Conservation (phyloP, 2,329 filamentous ascomycete genomes). For the Lecanicillium sp. region DNA sequence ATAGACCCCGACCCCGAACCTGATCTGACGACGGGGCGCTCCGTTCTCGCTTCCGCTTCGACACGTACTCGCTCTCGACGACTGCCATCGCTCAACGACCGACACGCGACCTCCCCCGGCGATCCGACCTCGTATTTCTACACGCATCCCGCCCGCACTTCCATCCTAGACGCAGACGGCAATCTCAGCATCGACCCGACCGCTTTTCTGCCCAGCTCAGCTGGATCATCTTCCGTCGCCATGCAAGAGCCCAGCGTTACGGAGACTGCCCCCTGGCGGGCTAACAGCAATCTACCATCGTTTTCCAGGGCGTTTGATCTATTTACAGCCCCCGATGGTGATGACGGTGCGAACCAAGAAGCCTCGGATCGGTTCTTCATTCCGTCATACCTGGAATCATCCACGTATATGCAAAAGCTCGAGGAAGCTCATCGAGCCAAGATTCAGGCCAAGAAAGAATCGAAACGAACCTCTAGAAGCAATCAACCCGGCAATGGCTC, state of each 20-base stretch:
- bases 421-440: slow-evolving; percentile 61
- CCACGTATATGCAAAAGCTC: slow-evolving; percentile 69
- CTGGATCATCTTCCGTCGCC: slow-evolving; percentile 11
- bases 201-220: slow-evolving; percentile 13
- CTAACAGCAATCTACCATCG: slow-evolving; percentile 26
- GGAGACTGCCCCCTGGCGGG: slow-evolving; percentile 17
- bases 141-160: slow-evolving; percentile 23
- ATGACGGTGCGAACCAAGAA: slow-evolving; percentile 17
- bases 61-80: not conserved
- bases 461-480: slow-evolving; percentile 14
- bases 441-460: slow-evolving; percentile 42
- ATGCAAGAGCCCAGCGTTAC: slow-evolving; percentile 12
- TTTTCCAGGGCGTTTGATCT: slow-evolving; percentile 47
- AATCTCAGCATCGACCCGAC: slow-evolving; percentile 23
- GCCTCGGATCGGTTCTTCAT: slow-evolving; percentile 55
- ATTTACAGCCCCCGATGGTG: slow-evolving; percentile 29
- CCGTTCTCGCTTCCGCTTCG: not conserved
- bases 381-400: slow-evolving; percentile 74
- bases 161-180: slow-evolving; percentile 41
- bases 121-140: slow-evolving; percentile 41
- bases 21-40: not conserved
- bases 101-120: slow-evolving; percentile 20
- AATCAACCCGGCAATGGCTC: slow-evolving; percentile 42
- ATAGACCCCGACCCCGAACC: not conserved
- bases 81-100: slow-evolving; percentile 7